phyloP scores from a whole-genome alignment of 1,139 yeast genomes.

The Trichomonascaceae sp. region DNA sequence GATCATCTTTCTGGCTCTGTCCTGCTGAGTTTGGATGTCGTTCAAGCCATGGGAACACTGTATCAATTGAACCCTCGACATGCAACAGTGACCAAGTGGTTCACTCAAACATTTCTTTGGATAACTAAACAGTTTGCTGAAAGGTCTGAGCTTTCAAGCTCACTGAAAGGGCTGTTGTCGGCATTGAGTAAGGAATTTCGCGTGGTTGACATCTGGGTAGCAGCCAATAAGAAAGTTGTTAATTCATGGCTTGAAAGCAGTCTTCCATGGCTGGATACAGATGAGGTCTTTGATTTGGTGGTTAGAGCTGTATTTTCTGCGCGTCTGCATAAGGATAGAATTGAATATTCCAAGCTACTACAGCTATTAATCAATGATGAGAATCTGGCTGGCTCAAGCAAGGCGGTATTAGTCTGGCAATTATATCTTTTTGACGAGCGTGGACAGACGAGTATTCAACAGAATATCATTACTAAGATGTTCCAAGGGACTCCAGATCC shows the following conservation, averaged over 20 bases:
- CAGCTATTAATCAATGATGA: constrained; percentile 53
- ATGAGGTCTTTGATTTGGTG: constrained; percentile 41
- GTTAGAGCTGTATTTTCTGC: constrained; percentile 37
- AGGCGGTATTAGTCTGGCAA: constrained; percentile 23
- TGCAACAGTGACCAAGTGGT: constrained; percentile 11
- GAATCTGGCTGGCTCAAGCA: constrained; percentile 9
- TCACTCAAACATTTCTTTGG: constrained; percentile 23
- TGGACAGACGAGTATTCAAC: constrained; percentile 44
- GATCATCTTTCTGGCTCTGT: constrained; percentile 2
- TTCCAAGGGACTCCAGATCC: constrained; percentile 59
- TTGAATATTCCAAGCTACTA: constrained; percentile 50
- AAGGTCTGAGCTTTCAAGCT: not conserved
- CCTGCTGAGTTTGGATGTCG: constrained; percentile 2
- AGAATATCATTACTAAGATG: constrained; percentile 39
- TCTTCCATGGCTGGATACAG: constrained; percentile 40
- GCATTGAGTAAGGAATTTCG: constrained; percentile 9
- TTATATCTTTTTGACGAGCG: constrained; percentile 40
- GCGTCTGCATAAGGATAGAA: constrained; percentile 26
- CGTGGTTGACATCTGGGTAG: constrained; percentile 37
- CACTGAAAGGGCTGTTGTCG: constrained; percentile 8
- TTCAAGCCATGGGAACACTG: not conserved
- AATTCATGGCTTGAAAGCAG: constrained; percentile 64
- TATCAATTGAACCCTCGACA: not conserved
- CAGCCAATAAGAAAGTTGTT: constrained; percentile 44
- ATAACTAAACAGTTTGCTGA: constrained; percentile 26